phyloP scores from a whole-genome alignment of 2,329 filamentous ascomycete species.

The Cryphonectria naterciae region DNA sequence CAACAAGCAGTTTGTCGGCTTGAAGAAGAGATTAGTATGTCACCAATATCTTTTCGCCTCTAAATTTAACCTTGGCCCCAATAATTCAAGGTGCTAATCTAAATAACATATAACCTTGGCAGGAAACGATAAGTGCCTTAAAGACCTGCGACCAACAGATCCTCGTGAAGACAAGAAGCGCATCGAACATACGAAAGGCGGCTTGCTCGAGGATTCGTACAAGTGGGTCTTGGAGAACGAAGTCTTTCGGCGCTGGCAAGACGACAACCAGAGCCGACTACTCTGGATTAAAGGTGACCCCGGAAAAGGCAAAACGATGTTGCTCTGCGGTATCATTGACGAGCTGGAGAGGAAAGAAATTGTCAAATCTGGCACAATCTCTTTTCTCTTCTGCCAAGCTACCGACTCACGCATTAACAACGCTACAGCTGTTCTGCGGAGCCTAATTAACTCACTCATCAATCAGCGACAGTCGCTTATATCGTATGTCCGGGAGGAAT shows the following conservation, averaged over 20 bases:
- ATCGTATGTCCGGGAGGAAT: constrained; percentile 39
- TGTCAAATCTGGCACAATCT: too few species aligned
- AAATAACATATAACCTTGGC: too few species aligned
- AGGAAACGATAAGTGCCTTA: too few species aligned
- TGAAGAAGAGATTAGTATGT: constrained; percentile 17
- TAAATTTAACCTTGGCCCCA: too few species aligned
- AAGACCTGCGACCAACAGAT: too few species aligned
- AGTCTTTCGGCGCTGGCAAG: constrained; percentile 36
- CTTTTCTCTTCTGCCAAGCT: constrained; percentile 47
- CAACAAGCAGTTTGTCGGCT: constrained; percentile 29
- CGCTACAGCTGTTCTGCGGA: constrained; percentile 45
- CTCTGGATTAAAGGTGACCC: constrained; percentile 43
- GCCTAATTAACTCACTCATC: constrained; percentile 47
- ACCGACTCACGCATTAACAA: constrained; percentile 43
- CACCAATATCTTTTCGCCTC: too few species aligned
- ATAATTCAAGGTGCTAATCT: too few species aligned
- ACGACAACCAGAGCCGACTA: constrained; percentile 31
- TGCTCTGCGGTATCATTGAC: constrained; percentile 37
- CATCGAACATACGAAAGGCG: constrained; percentile 34
- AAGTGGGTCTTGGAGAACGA: constrained; percentile 39
- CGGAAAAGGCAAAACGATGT: constrained; percentile 44
- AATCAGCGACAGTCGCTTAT: constrained; percentile 41
- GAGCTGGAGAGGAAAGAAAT: constrained; percentile 33
- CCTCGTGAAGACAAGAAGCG: constrained; percentile 32
- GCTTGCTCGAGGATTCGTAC: constrained; percentile 37